A percentile compares a stretch with the other conserved stretches of the same genome.
Conservation (phyloP, 1,284 basidiomycete species). For the Trichosporon sp. region DNA sequence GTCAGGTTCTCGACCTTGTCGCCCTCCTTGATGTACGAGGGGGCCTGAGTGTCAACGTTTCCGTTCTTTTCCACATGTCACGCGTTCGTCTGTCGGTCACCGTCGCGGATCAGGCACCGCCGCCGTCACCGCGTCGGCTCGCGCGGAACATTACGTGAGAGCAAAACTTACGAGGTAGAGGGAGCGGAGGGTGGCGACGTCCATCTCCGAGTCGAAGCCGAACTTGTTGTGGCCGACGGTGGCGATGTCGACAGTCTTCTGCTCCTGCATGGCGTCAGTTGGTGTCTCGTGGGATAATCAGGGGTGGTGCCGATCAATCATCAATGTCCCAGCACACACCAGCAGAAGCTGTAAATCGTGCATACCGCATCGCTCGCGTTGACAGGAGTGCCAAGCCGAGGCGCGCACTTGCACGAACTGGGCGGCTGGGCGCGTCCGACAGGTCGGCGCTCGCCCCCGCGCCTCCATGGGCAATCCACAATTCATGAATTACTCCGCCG, state of each 20-base stretch:
- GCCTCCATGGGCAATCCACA: neutral
- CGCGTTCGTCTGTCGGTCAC: neutral
- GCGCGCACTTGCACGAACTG: neutral
- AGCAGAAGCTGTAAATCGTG: neutral
- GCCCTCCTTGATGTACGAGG: conserved; percentile 59
- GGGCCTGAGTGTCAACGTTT: conserved; percentile 37
- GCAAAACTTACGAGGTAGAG: conserved; percentile 74
- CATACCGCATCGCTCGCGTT: neutral
- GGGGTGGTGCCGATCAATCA: neutral
- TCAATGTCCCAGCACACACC: neutral
- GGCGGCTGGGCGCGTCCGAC: neutral
- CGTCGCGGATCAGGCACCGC: neutral
- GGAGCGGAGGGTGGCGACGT: conserved; percentile 74
- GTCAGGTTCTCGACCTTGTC: conserved; percentile 63
- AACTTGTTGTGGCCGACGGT: conserved; percentile 76
- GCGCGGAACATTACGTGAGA: conserved; percentile 9
- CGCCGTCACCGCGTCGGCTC: neutral
- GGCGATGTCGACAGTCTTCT: conserved; percentile 22
- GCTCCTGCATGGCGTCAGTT: neutral
- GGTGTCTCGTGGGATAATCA: neutral
- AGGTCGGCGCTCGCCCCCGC: neutral
- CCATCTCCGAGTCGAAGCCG: conserved; percentile 82
- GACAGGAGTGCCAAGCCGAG: neutral
- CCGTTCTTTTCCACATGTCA: neutral
- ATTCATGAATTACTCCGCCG: neutral